Evolutionary conservation across 768 basidiomycete genomes (phyloP).

Genomic region (Asterophora parasitica): DNA sequence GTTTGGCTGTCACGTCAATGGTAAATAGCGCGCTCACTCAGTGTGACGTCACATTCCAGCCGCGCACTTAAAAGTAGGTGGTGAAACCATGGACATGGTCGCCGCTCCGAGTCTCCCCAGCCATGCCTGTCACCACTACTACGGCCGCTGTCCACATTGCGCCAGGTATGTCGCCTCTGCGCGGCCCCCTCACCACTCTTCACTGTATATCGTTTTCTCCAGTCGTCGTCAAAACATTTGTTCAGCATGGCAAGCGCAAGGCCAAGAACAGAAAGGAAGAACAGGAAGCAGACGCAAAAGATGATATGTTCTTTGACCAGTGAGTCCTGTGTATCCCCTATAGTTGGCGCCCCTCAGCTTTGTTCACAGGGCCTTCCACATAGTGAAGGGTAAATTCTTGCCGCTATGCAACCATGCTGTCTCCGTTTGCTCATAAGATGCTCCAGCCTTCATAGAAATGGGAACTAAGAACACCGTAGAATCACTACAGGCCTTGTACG

Average conservation of each 20-base stretch:
- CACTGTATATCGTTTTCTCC: neutral
- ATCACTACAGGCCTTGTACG: constrained; percentile 64
- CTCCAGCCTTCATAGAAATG: constrained; percentile 55
- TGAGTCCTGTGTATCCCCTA: constrained; percentile 22
- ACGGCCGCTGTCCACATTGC: constrained; percentile 53
- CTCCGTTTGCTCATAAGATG: neutral
- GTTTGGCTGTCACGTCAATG: constrained; percentile 13
- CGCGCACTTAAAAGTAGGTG: too few relatives aligned
- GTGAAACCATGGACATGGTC: constrained; percentile 4
- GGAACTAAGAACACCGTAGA: constrained; percentile 65
- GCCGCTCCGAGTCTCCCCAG: neutral
- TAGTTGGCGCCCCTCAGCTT: neutral
- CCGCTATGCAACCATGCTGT: neutral
- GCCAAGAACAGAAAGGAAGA: constrained; percentile 32
- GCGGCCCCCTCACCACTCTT: neutral
- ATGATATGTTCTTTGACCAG: constrained; percentile 70
- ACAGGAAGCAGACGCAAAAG: constrained; percentile 43
- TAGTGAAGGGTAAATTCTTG: constrained; percentile 53
- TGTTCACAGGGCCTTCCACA: constrained; percentile 52
- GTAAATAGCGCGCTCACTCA: constrained; percentile 16
- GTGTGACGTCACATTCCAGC: constrained; percentile 30
- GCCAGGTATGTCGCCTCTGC: constrained; percentile 32
- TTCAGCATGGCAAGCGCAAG: constrained; percentile 41
- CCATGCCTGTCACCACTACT: constrained; percentile 49
- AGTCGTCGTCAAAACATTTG: constrained; percentile 54